Evolutionary conservation across 2,329 filamentous ascomycete species (phyloP), one percentile per base, ranked within the genome.

Genomic region (Tolypocladium album): DNA sequence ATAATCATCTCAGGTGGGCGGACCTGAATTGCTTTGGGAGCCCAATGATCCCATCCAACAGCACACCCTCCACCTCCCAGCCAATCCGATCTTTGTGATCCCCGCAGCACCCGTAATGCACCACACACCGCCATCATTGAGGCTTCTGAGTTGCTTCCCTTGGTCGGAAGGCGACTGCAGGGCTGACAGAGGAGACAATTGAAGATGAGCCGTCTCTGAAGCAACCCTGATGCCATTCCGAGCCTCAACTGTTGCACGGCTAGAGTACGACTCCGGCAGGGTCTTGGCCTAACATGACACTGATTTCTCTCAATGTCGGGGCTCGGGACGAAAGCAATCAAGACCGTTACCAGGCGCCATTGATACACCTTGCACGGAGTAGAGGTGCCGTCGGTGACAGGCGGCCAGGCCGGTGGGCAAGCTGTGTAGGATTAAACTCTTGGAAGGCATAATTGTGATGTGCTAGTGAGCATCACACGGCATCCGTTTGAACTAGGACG

Each of bases 211-310:
- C 61, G 64, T 66, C 62, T 66, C 45, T 50, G 36, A 17, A 13
- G 57, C 31, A 22, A n/a, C 56, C 31, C 50, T 36, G n/a, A 34
- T 34, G 27, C 61, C 40, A 56, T 47, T 56, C 36, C 58, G 42
- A 57, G 38, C 57, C 62, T 55, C 61, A 40, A 15, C 61, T 64
- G 65, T 62, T 61, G 60, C 62, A 65, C 64, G 65, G 66, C 68
- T 68, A 67, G 69, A 63, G 67, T 66, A 59, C 58, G 55, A 60
- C 57, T 27, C 50, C 27, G 27, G 50, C 45, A 43, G 40, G 40
- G 34, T 34, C 12, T 52, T 34, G 43, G 34, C 20, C 36, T 52
- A n/a, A 34, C 5, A 15, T 36, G 34, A 20, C n/a, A 34, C 31
- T 47, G 9, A 52, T 17, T 34, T 36, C 34, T 53, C 56, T 31